phyloP scores from a whole-genome alignment of 768 basidiomycete species.

The Exsudoporus frostii region DNA sequence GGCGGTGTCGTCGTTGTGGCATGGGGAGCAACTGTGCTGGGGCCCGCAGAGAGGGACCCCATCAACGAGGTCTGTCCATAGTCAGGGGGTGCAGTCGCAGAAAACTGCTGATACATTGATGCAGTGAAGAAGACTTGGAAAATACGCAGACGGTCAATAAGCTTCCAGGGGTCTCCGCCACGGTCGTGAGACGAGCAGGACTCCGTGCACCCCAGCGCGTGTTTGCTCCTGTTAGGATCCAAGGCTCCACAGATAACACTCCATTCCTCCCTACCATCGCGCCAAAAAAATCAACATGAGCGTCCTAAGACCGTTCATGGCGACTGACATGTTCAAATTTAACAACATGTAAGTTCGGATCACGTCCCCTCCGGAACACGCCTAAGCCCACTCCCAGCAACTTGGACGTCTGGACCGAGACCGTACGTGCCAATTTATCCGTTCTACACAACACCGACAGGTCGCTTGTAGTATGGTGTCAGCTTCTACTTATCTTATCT shows the following conservation, averaged over 20 bases:
- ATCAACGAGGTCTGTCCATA: constrained; percentile 32
- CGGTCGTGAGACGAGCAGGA: constrained; percentile 11
- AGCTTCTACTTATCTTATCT: constrained; percentile 88
- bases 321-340: constrained; percentile 88
- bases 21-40: constrained; percentile 33
- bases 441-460: neutral
- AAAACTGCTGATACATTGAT: constrained; percentile 37
- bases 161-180: constrained; percentile 30
- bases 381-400: constrained; percentile 52
- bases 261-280: neutral
- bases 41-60: constrained; percentile 32
- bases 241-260: neutral
- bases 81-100: constrained; percentile 32
- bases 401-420: constrained; percentile 96
- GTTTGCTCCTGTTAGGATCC: constrained; percentile 33
- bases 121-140: constrained; percentile 18
- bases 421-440: constrained; percentile 48
- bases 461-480: constrained; percentile 65
- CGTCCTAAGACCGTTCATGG: constrained; percentile 79
- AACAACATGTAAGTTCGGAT: constrained; percentile 71
- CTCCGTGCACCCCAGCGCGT: constrained; percentile 27
- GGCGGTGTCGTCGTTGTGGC: constrained; percentile 25
- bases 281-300: constrained; percentile 60
- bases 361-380: neutral
- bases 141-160: constrained; percentile 23